Base-by-base conservation (phyloP, 345 rosid genomes). In the Adansonia digitata region DNA sequence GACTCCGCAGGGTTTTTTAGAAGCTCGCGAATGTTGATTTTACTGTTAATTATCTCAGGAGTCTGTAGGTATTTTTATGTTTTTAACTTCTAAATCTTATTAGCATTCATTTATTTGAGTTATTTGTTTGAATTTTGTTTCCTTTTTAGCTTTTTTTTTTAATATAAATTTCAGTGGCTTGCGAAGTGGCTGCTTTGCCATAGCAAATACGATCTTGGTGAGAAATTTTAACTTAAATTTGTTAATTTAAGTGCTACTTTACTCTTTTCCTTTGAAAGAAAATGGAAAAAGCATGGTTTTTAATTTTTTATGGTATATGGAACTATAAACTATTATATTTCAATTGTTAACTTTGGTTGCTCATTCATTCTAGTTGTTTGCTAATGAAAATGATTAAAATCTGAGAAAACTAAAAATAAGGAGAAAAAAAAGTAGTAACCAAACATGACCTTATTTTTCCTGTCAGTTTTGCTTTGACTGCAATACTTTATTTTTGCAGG, bases 151-250 rank as follows among this genome's bases (percentile, higher is more conserved):
- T 60, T 27, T 40, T 71, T 34, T 59, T n/a, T 48, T n/a, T n/a
- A n/a, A 24, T 45, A 27, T 31, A 10, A 53, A 53, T 75, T 81
- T 65, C 82, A 83, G 85, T 72, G 89, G 85, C 71, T 63, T 88
- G 74, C 83, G 91, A n/a, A 80, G 88, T 78, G 88, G 85, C 60
- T 83, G 83, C 70, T 88, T 88, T 77, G 82, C 86, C 12, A 52
- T 81, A 6, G 86, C 88, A 61, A 84, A 86, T 83, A 48, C 65
- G 5, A 77, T 84, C 48, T 77, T 88, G 82, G 89, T 86, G 65
- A 76, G 84, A 39, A 31, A 4, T 66, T 24, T 27, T 8, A 0
- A 15, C 31, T 71, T 69, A 22, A 22, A 10, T 0, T 66, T 55
- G 4, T 71, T 22, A 14, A 20, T 27, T 46, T 24, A 34, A 29